phyloP scores from a whole-genome alignment of 1,284 basidiomycete genomes.

The Melampsora americana region DNA sequence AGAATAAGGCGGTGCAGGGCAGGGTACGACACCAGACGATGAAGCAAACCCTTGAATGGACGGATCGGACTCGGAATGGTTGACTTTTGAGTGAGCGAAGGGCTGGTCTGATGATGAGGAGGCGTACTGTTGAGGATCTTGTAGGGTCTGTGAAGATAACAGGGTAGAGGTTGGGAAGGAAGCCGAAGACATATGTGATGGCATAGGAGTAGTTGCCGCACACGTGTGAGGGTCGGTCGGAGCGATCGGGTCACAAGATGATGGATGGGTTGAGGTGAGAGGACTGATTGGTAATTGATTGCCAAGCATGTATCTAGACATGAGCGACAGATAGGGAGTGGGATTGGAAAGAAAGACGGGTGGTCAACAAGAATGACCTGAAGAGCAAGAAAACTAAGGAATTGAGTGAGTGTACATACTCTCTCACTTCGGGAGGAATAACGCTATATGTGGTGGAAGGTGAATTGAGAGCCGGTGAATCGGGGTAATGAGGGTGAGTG shows the following conservation, averaged over 20 bases:
- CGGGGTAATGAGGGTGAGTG: constrained; percentile 21
- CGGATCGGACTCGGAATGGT: not conserved
- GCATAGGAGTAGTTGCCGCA: not conserved
- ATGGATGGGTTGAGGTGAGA: constrained; percentile 24
- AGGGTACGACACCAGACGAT: not conserved
- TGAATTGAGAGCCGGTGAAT: not conserved
- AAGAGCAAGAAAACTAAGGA: constrained; percentile 9
- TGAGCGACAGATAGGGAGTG: not conserved
- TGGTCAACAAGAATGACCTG: not conserved
- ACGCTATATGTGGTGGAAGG: constrained; percentile 19
- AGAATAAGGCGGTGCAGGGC: not conserved
- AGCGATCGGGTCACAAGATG: constrained; percentile 25
- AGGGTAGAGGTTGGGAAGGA: not conserved
- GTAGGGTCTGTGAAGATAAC: not conserved
- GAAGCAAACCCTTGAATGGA: not conserved
- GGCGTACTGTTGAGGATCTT: not conserved
- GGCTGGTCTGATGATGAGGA: not conserved
- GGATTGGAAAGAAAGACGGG: not conserved
- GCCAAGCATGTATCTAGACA: constrained; percentile 12
- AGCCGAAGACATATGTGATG: not conserved
- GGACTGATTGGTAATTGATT: constrained; percentile 6
- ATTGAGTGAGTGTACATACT: constrained; percentile 25
- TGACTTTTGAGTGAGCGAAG: not conserved
- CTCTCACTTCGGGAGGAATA: constrained; percentile 22
- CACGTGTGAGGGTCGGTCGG: not conserved